Base-by-base conservation (phyloP, 306 rosid species). In the Glycine soja region DNA sequence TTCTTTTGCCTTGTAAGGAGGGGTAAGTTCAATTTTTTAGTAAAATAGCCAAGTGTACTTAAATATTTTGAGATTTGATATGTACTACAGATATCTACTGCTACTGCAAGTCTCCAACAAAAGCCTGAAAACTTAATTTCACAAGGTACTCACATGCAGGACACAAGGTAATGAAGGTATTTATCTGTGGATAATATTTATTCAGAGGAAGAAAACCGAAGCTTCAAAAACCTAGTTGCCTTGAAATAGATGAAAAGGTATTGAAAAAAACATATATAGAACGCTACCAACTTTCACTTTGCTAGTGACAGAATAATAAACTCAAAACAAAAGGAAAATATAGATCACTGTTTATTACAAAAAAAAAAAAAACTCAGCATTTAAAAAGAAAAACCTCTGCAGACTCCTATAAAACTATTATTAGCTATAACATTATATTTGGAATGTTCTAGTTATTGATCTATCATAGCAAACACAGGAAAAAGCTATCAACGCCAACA, bases 161-260 rank as follows among this genome's bases (percentile, higher is more conserved):
- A 72, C 32, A 72, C 47, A 40, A 5, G 43, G 43, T 5, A 40
- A 24, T 24, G 30, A 24, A 24, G 30, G 30, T 24, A 24, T 40
- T 54, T 14, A 4, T 38, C 71, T 66, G 71, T 48, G 5, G 38
- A 19, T 19, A 9, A 73, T 38, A 36, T 36, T 70, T 36, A 54
- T 73, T 34, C 67, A 40, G 13, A 42, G 24, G 43, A 57, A 74
- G 30, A 14, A 54, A 74, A 74, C 19, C 48, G 40, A 40, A 18
- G 6, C 54, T 57, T 18, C 18, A 56, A 19, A 57, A 24, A 24
- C 10, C 63, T 38, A 54, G 38, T 73, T 38, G 30, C 66, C 48
- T 53, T 36, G 64, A 4, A 16, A 38, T 8, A 73, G 51, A 54
- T 53, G 66, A 10, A 52, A 53, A 15, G 8, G 18, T 12, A 71